Conservation (phyloP, 1,139 yeast genomes). For the Candida dubliniensis region DNA sequence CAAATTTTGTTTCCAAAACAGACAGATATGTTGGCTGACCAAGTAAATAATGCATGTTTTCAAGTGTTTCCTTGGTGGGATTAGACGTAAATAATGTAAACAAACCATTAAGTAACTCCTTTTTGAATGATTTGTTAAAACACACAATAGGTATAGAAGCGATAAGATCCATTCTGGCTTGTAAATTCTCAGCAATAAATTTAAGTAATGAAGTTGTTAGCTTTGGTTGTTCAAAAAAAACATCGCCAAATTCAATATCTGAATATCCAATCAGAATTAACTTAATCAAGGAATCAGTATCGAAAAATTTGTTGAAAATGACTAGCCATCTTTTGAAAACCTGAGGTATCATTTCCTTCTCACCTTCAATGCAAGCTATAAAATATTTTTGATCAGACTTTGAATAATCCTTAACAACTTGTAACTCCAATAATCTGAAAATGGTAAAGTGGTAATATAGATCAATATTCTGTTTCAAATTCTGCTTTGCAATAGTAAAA, state of each 20-base stretch:
- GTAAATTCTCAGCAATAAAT: conserved; percentile 11
- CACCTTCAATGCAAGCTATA: conserved; percentile 21
- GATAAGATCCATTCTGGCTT: conserved; percentile 6
- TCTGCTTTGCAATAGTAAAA: conserved; percentile 14
- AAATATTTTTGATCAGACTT: conserved; percentile 22
- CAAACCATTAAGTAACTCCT: conserved; percentile 36
- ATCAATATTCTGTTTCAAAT: conserved; percentile 9
- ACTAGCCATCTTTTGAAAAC: conserved; percentile 59
- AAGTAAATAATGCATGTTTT: conserved; percentile 36
- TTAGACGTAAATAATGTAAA: conserved; percentile 13
- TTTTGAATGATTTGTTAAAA: conserved; percentile 42
- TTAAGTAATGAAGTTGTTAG: conserved; percentile 30
- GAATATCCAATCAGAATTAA: conserved; percentile 6
- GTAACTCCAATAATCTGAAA: conserved; percentile 51
- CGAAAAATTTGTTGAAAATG: conserved; percentile 39
- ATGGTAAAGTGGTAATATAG: conserved; percentile 37
- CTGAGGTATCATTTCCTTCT: conserved; percentile 18
- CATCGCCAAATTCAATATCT: conserved; percentile 3
- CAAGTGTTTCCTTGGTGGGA: conserved; percentile 13
- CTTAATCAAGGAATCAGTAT: conserved; percentile 14
- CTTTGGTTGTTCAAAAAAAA: conserved; percentile 47
- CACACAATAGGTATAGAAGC: conserved; percentile 50
- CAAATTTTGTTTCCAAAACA: conserved; percentile 44
- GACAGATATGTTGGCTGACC: conserved; percentile 54
- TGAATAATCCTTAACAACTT: conserved; percentile 21